Base-by-base conservation (phyloP, 2,329 filamentous ascomycete species). In the Thelonectria discophora region DNA sequence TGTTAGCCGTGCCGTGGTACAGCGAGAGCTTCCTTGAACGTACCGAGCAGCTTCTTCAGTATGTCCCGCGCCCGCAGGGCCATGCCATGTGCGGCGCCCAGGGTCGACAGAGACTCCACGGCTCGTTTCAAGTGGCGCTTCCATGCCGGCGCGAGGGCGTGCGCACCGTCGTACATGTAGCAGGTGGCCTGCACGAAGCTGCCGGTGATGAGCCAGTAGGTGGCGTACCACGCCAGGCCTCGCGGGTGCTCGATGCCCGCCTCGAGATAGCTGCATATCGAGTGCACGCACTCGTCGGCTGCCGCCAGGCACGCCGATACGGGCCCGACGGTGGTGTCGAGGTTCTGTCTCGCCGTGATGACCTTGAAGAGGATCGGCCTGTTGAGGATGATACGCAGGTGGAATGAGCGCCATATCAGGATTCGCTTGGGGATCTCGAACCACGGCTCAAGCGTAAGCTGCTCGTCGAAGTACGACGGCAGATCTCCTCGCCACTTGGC, bases 181-280 rank as follows among this genome's bases (percentile, higher is more conserved):
- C 62, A 65, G 21, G 59, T 66, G 17, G 62, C 62, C 45, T 65
- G 62, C n/a, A 65, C 64, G 43, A 66, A 66, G 12, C 51, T 58
- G 8, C 62, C 62, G 2, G 64, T 66, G 34, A 66, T 63, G 5
- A 66, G 20, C 58, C 64, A 65, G n/a, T 64, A 56, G 2, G 64
- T 66, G 8, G 64, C 62, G 50, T 66, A 66, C 64, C 64, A 66
- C 12, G 64, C 58, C 20, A 66, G 56, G 6, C 58, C 62, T 27
- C 55, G 37, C 7, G 51, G 55, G 7, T 59, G 51, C 11, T 58
- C 17, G 10, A 32, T 20, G 10, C 45, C 52, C 27, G 48, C 49
- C 2, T 60, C 51, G 0, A 65, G 13, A 7, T 62, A 65, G 30
- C 56, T 53, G n/a, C 55, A 62, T 15, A 66, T 66, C 2, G 62